Conservation (phyloP, 2,329 filamentous ascomycete genomes). For the Cryphonectria carpinicola region DNA sequence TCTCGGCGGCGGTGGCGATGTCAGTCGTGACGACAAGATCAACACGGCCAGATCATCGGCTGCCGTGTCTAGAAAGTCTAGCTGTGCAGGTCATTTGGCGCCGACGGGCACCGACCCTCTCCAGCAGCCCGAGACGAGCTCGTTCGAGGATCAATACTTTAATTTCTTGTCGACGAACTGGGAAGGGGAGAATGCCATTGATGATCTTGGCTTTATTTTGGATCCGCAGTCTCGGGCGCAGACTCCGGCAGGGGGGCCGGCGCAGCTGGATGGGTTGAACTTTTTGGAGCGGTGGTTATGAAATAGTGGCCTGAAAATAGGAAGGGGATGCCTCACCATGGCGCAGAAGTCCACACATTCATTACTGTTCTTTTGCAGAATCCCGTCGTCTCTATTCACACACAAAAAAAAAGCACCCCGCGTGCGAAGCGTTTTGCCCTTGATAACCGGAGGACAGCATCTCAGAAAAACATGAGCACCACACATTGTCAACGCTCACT, state of each 20-base stretch:
- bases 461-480: not conserved
- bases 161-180: constrained; percentile 40
- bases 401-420: not conserved
- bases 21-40: constrained; percentile 15
- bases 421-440: not conserved
- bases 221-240: constrained; percentile 31
- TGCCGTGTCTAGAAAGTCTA: constrained; percentile 19
- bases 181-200: constrained; percentile 42
- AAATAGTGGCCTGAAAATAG: not conserved
- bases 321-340: not conserved
- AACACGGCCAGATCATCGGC: constrained; percentile 1
- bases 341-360: not conserved
- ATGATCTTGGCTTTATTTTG: constrained; percentile 41
- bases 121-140: constrained; percentile 30
- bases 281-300: constrained; percentile 37
- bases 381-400: not conserved
- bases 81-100: constrained; percentile 1
- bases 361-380: not conserved
- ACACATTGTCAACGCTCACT: not conserved
- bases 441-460: not conserved
- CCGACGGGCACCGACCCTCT: not conserved
- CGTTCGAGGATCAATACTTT: constrained; percentile 43
- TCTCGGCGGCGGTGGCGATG: constrained; percentile 34
- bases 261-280: constrained; percentile 37
- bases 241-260: constrained; percentile 34